Conservation (phyloP, 1,284 basidiomycete species). For the Sporisorium graminicola region DNA sequence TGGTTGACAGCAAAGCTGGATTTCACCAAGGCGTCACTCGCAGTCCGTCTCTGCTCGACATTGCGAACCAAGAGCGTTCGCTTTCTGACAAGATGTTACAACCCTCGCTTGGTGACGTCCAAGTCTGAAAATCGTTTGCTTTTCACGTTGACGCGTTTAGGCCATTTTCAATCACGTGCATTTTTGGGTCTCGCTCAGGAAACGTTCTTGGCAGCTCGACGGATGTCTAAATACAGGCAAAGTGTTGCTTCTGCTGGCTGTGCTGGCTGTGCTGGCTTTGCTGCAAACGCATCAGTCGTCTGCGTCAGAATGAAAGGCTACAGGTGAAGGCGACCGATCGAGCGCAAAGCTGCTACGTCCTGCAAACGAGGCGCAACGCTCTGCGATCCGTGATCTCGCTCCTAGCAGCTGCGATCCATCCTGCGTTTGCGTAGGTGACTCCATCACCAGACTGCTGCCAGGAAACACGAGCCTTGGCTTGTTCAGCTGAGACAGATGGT, state of each 20-base stretch:
- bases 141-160: conserved; percentile 30
- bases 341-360: conserved; percentile 19
- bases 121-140: neutral
- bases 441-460: conserved; percentile 31
- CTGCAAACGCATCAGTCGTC: conserved; percentile 17
- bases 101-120: neutral
- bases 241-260: no score
- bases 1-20: conserved; percentile 11
- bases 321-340: conserved; percentile 31
- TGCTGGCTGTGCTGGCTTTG: neutral
- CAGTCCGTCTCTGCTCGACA: neutral
- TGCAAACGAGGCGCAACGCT: conserved; percentile 28
- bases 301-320: conserved; percentile 21
- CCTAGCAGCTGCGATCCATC: conserved; percentile 8
- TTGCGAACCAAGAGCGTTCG: neutral
- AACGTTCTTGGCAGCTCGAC: no score
- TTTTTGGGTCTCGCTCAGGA: no score
- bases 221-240: no score
- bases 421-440: conserved; percentile 31
- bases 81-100: neutral
- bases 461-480: conserved; percentile 30
- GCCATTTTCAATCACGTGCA: conserved; percentile 31
- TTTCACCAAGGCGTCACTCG: no score
- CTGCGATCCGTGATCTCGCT: conserved; percentile 8
- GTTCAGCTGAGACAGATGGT: conserved; percentile 14